Conservation (phyloP, 257 asterid species). For the Schizonepeta tenuifolia region DNA sequence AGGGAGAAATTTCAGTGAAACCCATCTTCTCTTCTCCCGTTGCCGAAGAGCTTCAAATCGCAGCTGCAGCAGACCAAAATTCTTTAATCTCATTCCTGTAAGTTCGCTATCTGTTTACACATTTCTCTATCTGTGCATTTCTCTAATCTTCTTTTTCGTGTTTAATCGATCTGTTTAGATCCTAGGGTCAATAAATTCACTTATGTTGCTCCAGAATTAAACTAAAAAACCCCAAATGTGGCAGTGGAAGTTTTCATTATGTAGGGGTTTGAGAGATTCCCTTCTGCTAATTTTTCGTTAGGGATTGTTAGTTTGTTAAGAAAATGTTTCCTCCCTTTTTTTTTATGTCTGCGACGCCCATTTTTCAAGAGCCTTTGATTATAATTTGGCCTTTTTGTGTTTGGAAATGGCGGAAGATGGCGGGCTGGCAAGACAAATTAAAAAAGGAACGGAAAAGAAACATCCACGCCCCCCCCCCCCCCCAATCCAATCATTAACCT, state of each 20-base stretch:
- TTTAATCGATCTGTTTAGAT: neutral
- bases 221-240: neutral
- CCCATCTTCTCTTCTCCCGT: neutral
- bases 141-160: neutral
- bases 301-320: neutral
- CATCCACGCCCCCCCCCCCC: no score
- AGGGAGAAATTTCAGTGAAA: neutral
- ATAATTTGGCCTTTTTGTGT: neutral
- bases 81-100: slow-evolving; percentile 4
- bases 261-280: neutral
- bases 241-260: neutral
- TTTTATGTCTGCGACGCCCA: neutral
- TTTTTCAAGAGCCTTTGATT: neutral
- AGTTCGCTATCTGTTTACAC: neutral
- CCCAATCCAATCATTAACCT: no score
- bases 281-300: neutral
- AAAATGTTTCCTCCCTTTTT: neutral
- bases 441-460: neutral
- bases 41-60: slow-evolving; percentile 9
- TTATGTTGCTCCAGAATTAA: neutral
- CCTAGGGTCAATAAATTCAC: slow-evolving; percentile 1
- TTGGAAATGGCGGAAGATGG: slow-evolving; percentile 1
- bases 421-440: neutral
- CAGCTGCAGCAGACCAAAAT: neutral
- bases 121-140: neutral